Conservation (phyloP, 495 filamentous ascomycete genomes). For the Penicillium coprophilum region DNA sequence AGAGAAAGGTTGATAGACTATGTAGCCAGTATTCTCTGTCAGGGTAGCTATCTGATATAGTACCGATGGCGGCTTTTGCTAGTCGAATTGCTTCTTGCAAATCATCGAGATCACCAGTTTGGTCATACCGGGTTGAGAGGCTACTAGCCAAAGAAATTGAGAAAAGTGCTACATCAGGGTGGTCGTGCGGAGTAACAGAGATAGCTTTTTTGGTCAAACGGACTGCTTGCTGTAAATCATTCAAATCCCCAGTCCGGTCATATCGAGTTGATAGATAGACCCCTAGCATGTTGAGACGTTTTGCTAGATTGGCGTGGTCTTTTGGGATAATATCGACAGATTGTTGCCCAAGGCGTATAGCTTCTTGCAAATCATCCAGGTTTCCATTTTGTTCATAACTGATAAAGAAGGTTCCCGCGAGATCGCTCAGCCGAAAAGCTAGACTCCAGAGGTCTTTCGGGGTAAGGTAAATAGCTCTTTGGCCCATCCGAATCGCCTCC, state of each 20-base stretch:
- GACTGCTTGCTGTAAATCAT: neutral
- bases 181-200: neutral
- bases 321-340: neutral
- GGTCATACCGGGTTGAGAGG: neutral
- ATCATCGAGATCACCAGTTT: neutral
- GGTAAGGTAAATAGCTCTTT: too few species aligned
- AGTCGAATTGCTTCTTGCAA: neutral
- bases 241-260: neutral
- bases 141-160: neutral
- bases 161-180: neutral
- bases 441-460: too few species aligned
- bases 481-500: too few species aligned
- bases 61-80: neutral
- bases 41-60: slow-evolving; percentile 5
- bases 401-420: too few species aligned
- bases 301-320: neutral
- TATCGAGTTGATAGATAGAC: neutral
- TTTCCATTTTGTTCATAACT: neutral
- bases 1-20: neutral
- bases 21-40: neutral
- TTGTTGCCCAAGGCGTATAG: neutral
- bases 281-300: too few species aligned
- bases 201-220: neutral
- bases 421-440: too few species aligned
- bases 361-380: neutral